Evolutionary conservation across 2,329 filamentous ascomycete species (phyloP).

Genomic region (Pyrenochaeta sp.): DNA sequence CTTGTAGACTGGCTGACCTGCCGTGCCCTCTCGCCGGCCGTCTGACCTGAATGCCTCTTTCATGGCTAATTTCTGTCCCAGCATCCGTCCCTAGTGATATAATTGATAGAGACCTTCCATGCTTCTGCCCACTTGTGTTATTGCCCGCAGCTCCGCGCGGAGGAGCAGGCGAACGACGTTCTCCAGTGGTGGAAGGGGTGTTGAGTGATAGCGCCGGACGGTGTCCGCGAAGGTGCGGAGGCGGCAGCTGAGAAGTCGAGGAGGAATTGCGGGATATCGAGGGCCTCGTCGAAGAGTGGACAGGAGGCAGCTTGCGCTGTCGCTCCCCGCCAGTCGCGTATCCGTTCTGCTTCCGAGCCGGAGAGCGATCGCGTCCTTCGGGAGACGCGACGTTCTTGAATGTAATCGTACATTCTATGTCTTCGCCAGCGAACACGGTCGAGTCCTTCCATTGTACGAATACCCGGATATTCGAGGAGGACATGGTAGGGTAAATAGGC

Average conservation of each 20-base stretch:
- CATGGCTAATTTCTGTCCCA: conserved; percentile 40
- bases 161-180: conserved; percentile 33
- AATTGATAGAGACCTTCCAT: conserved; percentile 60
- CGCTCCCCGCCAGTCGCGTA: conserved; percentile 46
- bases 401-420: conserved; percentile 93
- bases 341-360: conserved; percentile 46
- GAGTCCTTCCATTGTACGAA: conserved; percentile 95
- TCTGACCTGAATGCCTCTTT: conserved; percentile 34
- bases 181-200: conserved; percentile 47
- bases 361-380: conserved; percentile 43
- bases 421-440: conserved; percentile 95
- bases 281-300: conserved; percentile 47
- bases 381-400: conserved; percentile 83
- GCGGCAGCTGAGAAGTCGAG: conserved; percentile 39
- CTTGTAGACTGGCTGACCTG: conserved; percentile 83
- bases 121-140: conserved; percentile 42
- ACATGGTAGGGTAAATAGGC: conserved; percentile 41
- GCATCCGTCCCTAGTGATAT: conserved; percentile 58
- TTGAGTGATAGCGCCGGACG: conserved; percentile 72
- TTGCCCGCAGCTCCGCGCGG: conserved; percentile 30
- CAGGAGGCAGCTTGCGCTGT: conserved; percentile 50
- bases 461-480: conserved; percentile 79
- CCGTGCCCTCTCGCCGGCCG: conserved; percentile 72
- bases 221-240: conserved; percentile 63
- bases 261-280: conserved; percentile 49